Evolutionary conservation across 805 yeast genomes (phyloP), one percentile per base, ranked within the genome.

Genomic region (Isabelozyma pseudorhagii): DNA sequence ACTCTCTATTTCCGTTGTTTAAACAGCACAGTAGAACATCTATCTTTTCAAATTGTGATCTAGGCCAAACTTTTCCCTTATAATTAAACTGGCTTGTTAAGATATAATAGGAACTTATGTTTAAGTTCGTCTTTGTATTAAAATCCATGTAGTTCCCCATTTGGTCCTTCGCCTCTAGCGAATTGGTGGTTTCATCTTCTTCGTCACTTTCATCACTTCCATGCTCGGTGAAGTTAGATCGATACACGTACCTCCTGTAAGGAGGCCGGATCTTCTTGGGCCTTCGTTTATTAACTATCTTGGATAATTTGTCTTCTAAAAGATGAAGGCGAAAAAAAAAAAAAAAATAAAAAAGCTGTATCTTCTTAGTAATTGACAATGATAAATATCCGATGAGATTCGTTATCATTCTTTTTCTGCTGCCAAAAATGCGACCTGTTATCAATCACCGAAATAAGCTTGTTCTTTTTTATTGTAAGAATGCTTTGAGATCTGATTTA

Each of bases 251-350:
- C 66, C 85, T 80, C 66, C 83, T 78, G 69, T 88, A 91, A 5
- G 92, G 91, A 49, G 91, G 90, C 54, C 85, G 83, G 44, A 79
- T 74, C 75, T 91, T 87, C 75, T 86, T 87, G 9, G 97, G 91
- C 64, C 97, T 79, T 61, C 92, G 71, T 67, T 90, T 91, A 69
- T 91, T 91, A 34, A 91, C 97, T 85, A 91, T 91, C 47, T 58
- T 65, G 70, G 49, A 43, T 43, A 40, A 31, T 29, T 29, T 11
- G 11, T 14, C n/a, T 14, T 43, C n/a, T 25, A 38, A 29, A 21
- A 29, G 36, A 25, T 21, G 45, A 15, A 27, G 36, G 36, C 36
- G 5, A 27, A 42, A 42, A 18, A 27, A n/a, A 21, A 21, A 15
- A 15, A 15, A n/a, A n/a, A n/a, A n/a, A n/a, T n/a, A 27, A n/a